Evolutionary conservation across 2,329 filamentous ascomycete genomes (phyloP), one percentile per base, ranked within the genome.

Genomic region (Fusarium praegraminearum): DNA sequence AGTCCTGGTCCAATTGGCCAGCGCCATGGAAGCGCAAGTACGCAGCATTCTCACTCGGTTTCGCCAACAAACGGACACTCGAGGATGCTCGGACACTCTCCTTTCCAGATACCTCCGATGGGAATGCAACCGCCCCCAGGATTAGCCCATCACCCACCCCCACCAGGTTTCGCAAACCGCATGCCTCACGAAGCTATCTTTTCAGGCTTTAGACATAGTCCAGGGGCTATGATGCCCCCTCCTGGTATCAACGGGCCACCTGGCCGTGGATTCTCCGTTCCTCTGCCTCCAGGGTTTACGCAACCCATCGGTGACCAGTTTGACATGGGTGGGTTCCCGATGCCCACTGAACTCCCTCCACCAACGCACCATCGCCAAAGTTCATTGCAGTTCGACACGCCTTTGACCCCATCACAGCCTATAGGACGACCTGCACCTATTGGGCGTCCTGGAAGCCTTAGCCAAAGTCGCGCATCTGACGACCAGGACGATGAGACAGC

Each of bases 371-470:
- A 91, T 11, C 87, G 94, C 66, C 93, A 97, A 72, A 86, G 88
- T 13, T 97, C 93, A 8, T 85, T 84, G 15, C 90, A 90, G 15
- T 89, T 90, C 65, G 91, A 94, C n/a, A 71, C 79, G 7, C 76
- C 81, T 10, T 79, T 81, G 28, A 79, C 84, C 13, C 83, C 88
- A 56, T 85, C 90, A 35, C 90, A 93, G 67, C 92, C 93, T 2
- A 95, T 97, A 65, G 87, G 91, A 46, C 88, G 94, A 56, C 95
- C 94, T 28, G 89, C 92, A 26, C 95, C 95, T 1, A 98, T 98
- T 68, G 93, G 95, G 67, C 88, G 94, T 35, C 95, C 96, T 1
- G 90, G 90, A 18, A 97, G 94, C 77, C 88, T 88, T 26, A 85
- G 85, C 18, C 84, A 87, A 47, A 86, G 86, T 16, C 84, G 84